Evolutionary conservation across 2,329 filamentous ascomycete genomes (phyloP), one percentile per base, ranked within the genome.

Genomic region (Thielaviopsis euricoi): DNA sequence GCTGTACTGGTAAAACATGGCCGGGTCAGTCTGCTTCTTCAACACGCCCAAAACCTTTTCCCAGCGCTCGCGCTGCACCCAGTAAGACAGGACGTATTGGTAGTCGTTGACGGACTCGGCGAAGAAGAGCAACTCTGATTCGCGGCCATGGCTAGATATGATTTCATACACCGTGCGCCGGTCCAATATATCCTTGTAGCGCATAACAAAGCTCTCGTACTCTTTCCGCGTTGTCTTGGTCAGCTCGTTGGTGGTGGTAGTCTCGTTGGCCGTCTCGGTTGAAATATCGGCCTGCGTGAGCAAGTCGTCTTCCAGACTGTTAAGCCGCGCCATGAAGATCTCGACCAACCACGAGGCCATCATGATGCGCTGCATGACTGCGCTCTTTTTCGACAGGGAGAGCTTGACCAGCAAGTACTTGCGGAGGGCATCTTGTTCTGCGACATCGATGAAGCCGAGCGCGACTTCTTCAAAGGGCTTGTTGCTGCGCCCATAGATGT

Each of bases 391-490:
- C 66, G 89, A 83, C 0, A 81, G 85, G 7, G 80, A 78, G 33
- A 98, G 75, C 70, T 95, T 96, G 0, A 89, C 87, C 22, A 91
- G 70, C 4, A 98, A 76, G 66, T 98, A 98, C 66, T 87, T 91
- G 53, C 91, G 82, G 62, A 98, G 71, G 1, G 93, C 91, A 72
- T 97, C 91, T 58, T 89, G 85, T 69, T 97, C 89, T 46, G 84
- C 83, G 62, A 87, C 85, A 70, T 97, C 90, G 63, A 98, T 90
- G 65, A 98, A 87, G 1, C 82, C 83, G 40, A 98, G 75, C 22
- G 90, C 90, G 52, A 98, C 91, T 67, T 98, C 89, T 67, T 98
- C 93, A 64, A 98, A 98, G 0, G 89, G 84, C 72, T 97, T 97
- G 67, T 87, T 96, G 71, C 93, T 97, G 69, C 89, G 89, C 13